These are phyloP conservation scores for Luzula sylvatica DNA, from an alignment of 176 grass and related monocot species.

Conservation along the genomic window DNA sequence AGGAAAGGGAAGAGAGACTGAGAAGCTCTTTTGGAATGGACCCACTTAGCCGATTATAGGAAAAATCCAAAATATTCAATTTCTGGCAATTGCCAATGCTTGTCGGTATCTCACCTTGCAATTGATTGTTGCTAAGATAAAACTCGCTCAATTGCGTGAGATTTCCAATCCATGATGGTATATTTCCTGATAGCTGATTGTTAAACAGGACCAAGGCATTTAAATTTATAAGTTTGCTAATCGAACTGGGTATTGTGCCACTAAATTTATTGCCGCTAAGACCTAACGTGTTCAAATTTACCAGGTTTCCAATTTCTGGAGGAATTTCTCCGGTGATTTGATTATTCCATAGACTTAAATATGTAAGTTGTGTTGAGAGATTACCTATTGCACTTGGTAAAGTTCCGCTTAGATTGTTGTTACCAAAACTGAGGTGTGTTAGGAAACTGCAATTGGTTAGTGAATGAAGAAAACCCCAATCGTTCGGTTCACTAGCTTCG, in stretches of 20 bases:
- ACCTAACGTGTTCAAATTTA: conserved; percentile 14
- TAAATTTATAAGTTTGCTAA: conserved; percentile 15
- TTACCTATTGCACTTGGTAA: conserved; percentile 22
- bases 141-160: conserved; percentile 22
- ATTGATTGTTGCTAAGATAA: conserved; percentile 21
- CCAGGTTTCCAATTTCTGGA: conserved; percentile 15
- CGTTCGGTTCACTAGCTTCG: conserved; percentile 11
- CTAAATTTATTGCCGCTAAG: conserved; percentile 25
- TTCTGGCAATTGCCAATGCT: conserved; percentile 19
- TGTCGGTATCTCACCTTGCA: conserved; percentile 19
- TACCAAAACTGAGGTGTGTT: not conserved
- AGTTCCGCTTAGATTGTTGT: conserved; percentile 8
- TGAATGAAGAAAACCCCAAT: conserved; percentile 23
- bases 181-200: conserved; percentile 24
- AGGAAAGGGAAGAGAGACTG: conserved; percentile 43
- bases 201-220: conserved; percentile 10
- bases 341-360: conserved; percentile 21
- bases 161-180: conserved; percentile 21
- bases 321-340: conserved; percentile 23
- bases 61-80: conserved; percentile 37
- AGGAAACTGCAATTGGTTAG: conserved; percentile 21
- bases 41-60: conserved; percentile 58
- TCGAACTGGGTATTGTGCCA: conserved; percentile 13
- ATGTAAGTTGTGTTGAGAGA: conserved; percentile 14
- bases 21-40: conserved; percentile 57